phyloP scores from a whole-genome alignment of 148 eudicot species.

The Suaeda aralocaspica region DNA sequence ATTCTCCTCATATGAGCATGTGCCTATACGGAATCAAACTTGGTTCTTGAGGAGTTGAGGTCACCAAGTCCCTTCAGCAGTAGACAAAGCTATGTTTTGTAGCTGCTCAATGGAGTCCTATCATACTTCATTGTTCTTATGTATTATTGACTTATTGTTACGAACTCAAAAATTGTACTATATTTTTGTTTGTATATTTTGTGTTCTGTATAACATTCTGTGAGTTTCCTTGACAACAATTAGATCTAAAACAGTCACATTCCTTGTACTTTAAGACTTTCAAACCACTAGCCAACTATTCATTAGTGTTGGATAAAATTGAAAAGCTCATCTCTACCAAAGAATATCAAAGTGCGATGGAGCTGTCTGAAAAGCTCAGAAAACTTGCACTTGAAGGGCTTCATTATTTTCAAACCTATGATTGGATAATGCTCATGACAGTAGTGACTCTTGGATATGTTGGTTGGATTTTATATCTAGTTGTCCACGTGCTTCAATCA shows the following conservation, averaged over 20 bases:
- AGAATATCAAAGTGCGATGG: conserved; percentile 69
- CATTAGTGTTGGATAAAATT: conserved; percentile 53
- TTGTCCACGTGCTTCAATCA: conserved; percentile 79
- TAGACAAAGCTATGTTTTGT: too few species aligned
- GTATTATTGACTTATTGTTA: too few species aligned
- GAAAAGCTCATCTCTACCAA: conserved; percentile 49
- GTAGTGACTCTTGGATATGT: conserved; percentile 81
- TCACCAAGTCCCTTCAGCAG: too few species aligned
- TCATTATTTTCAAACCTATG: conserved; percentile 95
- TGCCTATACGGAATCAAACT: too few species aligned
- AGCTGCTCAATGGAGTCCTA: too few species aligned
- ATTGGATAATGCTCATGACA: conserved; percentile 96
- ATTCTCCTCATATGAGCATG: too few species aligned
- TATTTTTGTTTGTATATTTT: not conserved
- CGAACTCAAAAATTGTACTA: too few species aligned
- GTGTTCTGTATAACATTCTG: not conserved
- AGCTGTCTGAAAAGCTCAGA: conserved; percentile 65
- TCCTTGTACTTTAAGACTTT: conserved; percentile 75
- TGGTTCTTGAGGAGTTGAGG: too few species aligned
- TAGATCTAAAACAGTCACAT: conserved; percentile 73
- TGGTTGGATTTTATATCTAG: conserved; percentile 90
- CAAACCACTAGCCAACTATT: conserved; percentile 70
- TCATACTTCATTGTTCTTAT: too few species aligned
- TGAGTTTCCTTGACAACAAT: conserved; percentile 45
- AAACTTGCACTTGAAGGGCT: conserved; percentile 85